Evolutionary conservation across 495 filamentous ascomycete genomes (phyloP), one percentile per base, ranked within the genome.

Genomic region (Neurospora terricola): DNA sequence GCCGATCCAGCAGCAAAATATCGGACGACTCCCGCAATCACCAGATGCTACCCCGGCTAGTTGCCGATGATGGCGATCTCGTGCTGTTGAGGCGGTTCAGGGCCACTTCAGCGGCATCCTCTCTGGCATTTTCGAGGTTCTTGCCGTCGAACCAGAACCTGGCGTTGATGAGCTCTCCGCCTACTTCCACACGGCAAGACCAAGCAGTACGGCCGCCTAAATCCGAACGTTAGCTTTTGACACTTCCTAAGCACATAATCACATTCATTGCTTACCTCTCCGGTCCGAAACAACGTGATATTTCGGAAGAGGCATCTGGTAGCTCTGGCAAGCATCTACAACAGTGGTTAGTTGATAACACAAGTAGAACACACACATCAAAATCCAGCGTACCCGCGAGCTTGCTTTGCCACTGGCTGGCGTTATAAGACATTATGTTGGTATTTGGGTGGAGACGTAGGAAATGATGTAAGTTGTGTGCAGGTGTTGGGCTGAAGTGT

Each of bases 81-180:
- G 54, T 73, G 72, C 75, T 34, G 69, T 39, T 18, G 71, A 88
- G 78, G 78, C 82, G 84, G 74, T 83, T 86, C 72, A 94, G 78
- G 69, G 91, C 91, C 73, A 91, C 84, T 81, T 93, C 93, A 77
- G 94, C 93, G 40, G 93, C 94, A 80, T 97, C 94, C 78, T 97
- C 94, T 81, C 88, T 92, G 70, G 94, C 94, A 78, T 95, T 96
- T 82, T 94, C 88, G 82, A 94, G 83, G 77, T 91, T 92, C 75
- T 93, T 88, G 43, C 93, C 94, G 80, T 96, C 93, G 81, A 96
- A 97, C 93, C 92, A 97, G 84, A 90, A 96, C 72, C 93, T 90
- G 45, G 94, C 94, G 10, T 83, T 72, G 78, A 91, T 84, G 62
- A 78, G 78, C 62, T 84, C 77, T 72, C 89, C 87, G 74, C 82